Conservation (phyloP, 176 grass and related monocot genomes). For the Tillandsia leiboldiana region DNA sequence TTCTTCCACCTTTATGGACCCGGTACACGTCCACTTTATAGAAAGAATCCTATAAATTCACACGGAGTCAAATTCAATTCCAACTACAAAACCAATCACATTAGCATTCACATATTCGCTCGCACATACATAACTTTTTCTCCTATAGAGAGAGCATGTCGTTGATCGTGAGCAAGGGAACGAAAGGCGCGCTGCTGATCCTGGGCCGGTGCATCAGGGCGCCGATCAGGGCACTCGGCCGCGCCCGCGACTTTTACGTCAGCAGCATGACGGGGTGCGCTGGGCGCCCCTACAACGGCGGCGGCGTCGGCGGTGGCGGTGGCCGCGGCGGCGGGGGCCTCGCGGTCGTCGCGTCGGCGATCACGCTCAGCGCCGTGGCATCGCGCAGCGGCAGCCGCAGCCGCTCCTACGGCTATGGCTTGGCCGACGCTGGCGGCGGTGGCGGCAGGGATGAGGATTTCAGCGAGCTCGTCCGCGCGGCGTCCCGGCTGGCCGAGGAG, state of each 20-base stretch:
- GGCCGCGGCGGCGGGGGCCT: neutral
- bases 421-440: neutral
- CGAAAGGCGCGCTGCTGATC: neutral
- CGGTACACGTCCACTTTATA: no score
- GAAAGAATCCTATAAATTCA: no score
- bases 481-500: neutral
- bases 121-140: no score
- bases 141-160: no score
- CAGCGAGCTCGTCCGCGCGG: neutral
- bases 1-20: no score
- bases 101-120: no score
- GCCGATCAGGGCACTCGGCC: neutral
- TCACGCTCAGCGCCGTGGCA: no score
- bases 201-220: neutral
- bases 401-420: neutral
- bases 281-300: neutral
- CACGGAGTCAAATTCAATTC: no score
- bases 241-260: conserved; percentile 3
- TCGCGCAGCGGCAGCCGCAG: no score
- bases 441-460: neutral
- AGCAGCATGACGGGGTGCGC: neutral
- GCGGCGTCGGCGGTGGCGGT: no score
- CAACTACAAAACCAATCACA: no score
- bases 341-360: neutral
- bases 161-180: neutral